Evolutionary conservation across 164 flowering plant genomes (phyloP), one percentile per base, ranked within the genome.

Genomic region (Litsea cubeba): DNA sequence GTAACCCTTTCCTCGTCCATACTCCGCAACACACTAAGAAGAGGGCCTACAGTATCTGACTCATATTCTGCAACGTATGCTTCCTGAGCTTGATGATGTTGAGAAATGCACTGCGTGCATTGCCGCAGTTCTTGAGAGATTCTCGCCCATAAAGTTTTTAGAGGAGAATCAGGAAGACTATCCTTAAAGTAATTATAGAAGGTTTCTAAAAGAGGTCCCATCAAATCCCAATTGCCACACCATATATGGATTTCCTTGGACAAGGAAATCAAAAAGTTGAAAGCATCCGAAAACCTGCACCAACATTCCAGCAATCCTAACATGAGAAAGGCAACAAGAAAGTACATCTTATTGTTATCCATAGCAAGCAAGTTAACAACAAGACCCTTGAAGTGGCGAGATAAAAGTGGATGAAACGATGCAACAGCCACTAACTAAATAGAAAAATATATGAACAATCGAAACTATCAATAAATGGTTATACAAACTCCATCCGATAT

Each of bases 1-100:
- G 86, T 74, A 23, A 95, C 90, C 80, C 98, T 88, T 75, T 91
- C 97, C 81, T 93, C 95, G 79, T 95, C 98, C 77, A 95, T 91
- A 50, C 71, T 76, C 28, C 69, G 86, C 80, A 95, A 76, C 26
- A 90, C 90, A 76, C 72, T 79, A 76, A 95, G 93, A 70, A 95
- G 97, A 18, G 94, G 94, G 69, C 86, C 82, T 57, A 93, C 75
- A 11, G 86, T 78, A 68, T 83, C 83, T 10, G 70, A 76, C 60
- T 95, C 98, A 72, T 91, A 93, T 81, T 95, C 97, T 26, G 65
- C 30, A 23, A 28, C 68, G 77, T 91, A 93, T 84, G 79, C 84
- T 75, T 91, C 91, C 77, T 86, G 91, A 35, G 97, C 92, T 78
- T 91, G 94, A 81, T 95, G 97, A 73, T 95, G 90, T 84, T 91